phyloP scores from a whole-genome alignment of 164 flowering plant genomes.

The Piper betle region DNA sequence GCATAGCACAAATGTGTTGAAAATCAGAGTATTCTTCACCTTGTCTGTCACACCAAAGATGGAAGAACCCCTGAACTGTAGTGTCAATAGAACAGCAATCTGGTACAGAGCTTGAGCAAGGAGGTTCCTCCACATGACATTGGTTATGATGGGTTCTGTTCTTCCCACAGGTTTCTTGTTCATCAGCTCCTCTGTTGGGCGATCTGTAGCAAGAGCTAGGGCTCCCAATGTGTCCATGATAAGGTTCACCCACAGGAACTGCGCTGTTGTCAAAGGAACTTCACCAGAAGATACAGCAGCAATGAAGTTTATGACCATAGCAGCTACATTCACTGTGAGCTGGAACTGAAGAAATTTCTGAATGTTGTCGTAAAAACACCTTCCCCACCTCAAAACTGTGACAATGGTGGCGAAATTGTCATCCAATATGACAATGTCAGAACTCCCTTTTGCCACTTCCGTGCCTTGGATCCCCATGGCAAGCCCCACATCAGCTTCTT shows the following conservation, averaged over 20 bases:
- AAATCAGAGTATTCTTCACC: constrained; percentile 1
- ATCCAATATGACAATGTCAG: constrained; percentile 27
- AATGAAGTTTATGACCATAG: constrained; percentile 22
- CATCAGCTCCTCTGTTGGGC: constrained; percentile 2
- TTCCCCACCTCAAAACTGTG: constrained; percentile 31
- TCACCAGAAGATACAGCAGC: constrained; percentile 25
- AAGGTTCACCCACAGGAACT: constrained; percentile 32
- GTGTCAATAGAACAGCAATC: neutral
- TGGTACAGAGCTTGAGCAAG: constrained; percentile 4
- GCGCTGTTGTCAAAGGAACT: constrained; percentile 25
- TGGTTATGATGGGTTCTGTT: constrained; percentile 1
- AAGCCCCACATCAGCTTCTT: constrained; percentile 32
- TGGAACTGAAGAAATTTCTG: constrained; percentile 42
- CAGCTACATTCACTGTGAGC: constrained; percentile 34
- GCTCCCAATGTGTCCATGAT: constrained; percentile 21
- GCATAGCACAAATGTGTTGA: constrained; percentile 1
- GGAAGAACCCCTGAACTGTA: constrained; percentile 1
- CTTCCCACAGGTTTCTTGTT: constrained; percentile 5
- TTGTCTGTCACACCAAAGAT: constrained; percentile 1
- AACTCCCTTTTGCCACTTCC: constrained; percentile 24
- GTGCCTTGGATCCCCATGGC: constrained; percentile 37
- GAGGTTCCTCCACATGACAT: constrained; percentile 8
- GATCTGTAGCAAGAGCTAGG: constrained; percentile 2
- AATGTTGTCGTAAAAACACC: constrained; percentile 28
- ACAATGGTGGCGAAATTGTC: constrained; percentile 29